Evolutionary conservation across 306 rosid genomes (phyloP), one percentile per base, ranked within the genome.

Genomic region (Ceratonia siliqua): DNA sequence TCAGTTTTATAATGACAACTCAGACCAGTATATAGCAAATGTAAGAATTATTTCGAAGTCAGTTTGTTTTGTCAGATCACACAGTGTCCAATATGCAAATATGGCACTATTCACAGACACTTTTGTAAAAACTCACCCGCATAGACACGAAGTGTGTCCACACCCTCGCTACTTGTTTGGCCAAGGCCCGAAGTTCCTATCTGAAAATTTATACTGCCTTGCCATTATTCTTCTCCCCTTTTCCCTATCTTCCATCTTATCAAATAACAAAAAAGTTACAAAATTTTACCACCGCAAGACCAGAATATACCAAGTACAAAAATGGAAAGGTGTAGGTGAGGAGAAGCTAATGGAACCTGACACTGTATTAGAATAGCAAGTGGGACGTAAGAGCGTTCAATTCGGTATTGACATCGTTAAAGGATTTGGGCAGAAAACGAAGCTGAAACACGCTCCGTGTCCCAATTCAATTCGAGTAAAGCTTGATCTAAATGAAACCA

Each of bases 101-200:
- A 50, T 21, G 28, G 28, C 57, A 50, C 9, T 50, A 50, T 50
- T 49, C 24, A 49, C 11, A 49, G 55, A 49, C 55, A 18, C 21
- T 17, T 49, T 2, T 11, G 15, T 41, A 24, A 10, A 1, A 59
- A 62, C 82, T 62, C 69, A 91, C 98, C 97, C 21, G 92, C 89
- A 32, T 89, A 91, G 22, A 83, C 73, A 71, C 93, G 90, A 77
- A 93, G 89, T 0, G 88, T 79, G 78, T 93, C 92, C 78, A 93
- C 78, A 93, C 78, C 70, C 88, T 87, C 8, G 92, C 93, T 79
- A 88, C 92, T 80, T 91, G 90, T 79, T 87, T 93, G 0, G 98
- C 97, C 84, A 87, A 77, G 17, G 90, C 85, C 57, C 89, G 86
- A 54, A 91, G 87, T 76, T 88, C 98, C 82, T 89, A 84, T 76